Percentiles rank a stretch among this genome's conserved stretches.
Evolutionary conservation across 1,284 basidiomycete genomes (phyloP).

Genomic region (Rhodotorula sp.): DNA sequence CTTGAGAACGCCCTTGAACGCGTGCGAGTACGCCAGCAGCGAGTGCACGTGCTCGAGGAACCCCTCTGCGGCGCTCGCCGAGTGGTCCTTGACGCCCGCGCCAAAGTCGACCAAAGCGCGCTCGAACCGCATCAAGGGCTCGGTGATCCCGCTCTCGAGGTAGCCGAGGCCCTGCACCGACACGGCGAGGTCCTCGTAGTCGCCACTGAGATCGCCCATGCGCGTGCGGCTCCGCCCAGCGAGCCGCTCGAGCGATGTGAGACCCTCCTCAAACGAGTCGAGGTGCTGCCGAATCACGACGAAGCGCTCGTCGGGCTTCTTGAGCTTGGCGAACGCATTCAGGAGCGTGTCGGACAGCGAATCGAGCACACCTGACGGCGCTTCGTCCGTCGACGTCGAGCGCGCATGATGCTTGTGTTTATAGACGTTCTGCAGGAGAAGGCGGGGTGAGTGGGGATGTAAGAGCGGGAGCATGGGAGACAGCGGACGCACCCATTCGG

Average conservation of each 20-base stretch:
- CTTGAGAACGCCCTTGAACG: constrained; percentile 87
- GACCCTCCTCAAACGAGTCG: constrained; percentile 92
- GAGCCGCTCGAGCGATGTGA: constrained; percentile 75
- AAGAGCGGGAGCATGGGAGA: neutral
- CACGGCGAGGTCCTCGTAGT: constrained; percentile 95
- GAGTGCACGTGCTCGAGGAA: constrained; percentile 87
- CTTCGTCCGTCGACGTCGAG: neutral
- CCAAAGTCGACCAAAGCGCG: constrained; percentile 86
- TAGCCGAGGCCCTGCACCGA: constrained; percentile 95
- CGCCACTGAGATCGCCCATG: constrained; percentile 74
- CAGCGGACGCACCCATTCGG: constrained; percentile 82
- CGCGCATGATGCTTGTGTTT: constrained; percentile 83
- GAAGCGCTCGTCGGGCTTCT: constrained; percentile 93
- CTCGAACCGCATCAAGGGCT: constrained; percentile 92
- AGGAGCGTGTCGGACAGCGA: constrained; percentile 92
- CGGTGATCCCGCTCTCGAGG: constrained; percentile 96
- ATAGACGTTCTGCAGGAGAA: constrained; percentile 71
- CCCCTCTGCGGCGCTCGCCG: constrained; percentile 70
- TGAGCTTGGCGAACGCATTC: constrained; percentile 88
- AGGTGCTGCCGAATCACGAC: constrained; percentile 84
- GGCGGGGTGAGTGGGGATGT: neutral
- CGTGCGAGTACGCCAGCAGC: constrained; percentile 80
- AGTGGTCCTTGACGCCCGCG: constrained; percentile 13
- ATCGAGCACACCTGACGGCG: constrained; percentile 61
- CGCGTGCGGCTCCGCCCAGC: constrained; percentile 49